Base-by-base conservation (phyloP, 1,284 basidiomycete genomes). In the Golubevia pallescens region DNA sequence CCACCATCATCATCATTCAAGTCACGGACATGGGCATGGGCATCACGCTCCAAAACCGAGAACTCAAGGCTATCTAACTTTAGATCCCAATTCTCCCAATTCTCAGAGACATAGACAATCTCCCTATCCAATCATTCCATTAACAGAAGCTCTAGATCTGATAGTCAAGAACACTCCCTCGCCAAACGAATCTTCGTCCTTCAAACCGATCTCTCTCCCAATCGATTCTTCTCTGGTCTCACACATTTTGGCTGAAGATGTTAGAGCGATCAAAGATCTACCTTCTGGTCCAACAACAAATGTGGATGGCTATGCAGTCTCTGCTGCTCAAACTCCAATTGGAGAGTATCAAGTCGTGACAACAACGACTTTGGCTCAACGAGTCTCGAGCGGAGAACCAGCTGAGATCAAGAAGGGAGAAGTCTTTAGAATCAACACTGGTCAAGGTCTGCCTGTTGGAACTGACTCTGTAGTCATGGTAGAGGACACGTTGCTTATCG, bases 251-350 rank as follows among this genome's bases (percentile, higher is more conserved):
- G 92, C 92, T 0, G 90, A 93, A 79, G 90, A 93, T 67, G 89
- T 94, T 0, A 86, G 87, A 63, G 90, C 93, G 0, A 86, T 89
- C 0, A 87, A 89, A 53, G 88, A 93, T 74, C 68, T 85, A 0
- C 86, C 86, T 0, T 69, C 69, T 1, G 71, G 69, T 0, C 86
- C 87, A 2, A 93, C 92, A 0, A 94, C 93, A 4, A 95, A 91
- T 69, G 93, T 94, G 8, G 93, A 95, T 80, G 94, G 93, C 0
- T 95, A 95, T 80, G 94, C 93, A 1, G 85, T 94, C 1, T 16
- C 54, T 55, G 59, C 55, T 58, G 57, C 42, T 19, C 21, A 57
- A 3, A 51, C 21, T 38, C 53, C 55, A 21, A 52, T 51, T 8
- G 55, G 73, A 92, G 91, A 90, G 2, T 88, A 88, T 56, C 1